These are phyloP conservation scores for Talaromyces thailandensis DNA, from an alignment of 495 filamentous ascomycete genomes.

Conservation along the genomic window DNA sequence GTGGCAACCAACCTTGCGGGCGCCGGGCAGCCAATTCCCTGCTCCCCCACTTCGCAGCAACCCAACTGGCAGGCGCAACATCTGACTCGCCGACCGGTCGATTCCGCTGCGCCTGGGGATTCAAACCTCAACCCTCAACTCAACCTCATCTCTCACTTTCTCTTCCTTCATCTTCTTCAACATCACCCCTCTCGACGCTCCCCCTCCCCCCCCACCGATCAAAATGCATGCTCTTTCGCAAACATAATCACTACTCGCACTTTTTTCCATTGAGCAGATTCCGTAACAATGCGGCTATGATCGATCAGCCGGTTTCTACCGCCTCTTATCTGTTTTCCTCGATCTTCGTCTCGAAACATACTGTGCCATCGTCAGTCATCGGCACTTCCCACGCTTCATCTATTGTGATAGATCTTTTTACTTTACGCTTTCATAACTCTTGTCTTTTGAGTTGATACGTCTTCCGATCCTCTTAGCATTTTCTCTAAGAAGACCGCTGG, in stretches of 20 bases:
- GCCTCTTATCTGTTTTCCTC: neutral
- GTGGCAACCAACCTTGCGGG: conserved; percentile 7
- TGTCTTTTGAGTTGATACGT: neutral
- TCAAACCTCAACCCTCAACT: conserved; percentile 2
- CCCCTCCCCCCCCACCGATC: neutral
- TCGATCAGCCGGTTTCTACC: neutral
- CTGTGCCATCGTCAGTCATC: neutral
- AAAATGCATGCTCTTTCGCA: neutral
- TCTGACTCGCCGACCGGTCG: neutral
- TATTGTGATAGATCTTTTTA: neutral
- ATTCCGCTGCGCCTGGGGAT: neutral
- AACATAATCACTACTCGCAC: neutral
- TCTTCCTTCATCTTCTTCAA: conserved; percentile 3
- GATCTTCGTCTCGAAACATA: neutral
- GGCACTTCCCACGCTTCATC: neutral
- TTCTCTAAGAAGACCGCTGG: conserved; percentile 3
- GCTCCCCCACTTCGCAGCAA: conserved; percentile 4
- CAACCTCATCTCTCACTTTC: neutral
- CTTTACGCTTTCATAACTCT: neutral
- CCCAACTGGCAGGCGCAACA: neutral
- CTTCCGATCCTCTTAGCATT: conserved; percentile 1
- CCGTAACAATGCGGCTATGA: conserved; percentile 2
- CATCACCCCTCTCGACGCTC: neutral
- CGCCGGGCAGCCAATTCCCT: neutral
- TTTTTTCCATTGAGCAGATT: neutral